Percentiles rank a stretch among this genome's conserved stretches.
Conservation (phyloP, 1,139 yeast genomes). For the Blastobotrys capitulatus region DNA sequence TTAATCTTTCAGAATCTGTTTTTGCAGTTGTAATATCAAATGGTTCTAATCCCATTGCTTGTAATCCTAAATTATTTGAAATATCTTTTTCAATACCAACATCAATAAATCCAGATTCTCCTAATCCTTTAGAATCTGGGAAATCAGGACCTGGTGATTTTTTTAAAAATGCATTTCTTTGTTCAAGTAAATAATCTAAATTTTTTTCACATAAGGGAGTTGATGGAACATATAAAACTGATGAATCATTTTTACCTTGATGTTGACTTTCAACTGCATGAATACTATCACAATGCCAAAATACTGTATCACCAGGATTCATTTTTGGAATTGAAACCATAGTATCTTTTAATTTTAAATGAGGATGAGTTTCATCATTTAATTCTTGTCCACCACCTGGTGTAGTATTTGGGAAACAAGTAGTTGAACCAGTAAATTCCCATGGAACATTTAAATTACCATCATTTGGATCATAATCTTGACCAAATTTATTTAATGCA, state of each 20-base stretch:
- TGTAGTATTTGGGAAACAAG: slow-evolving; percentile 18
- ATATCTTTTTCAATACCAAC: slow-evolving; percentile 13
- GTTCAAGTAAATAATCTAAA: slow-evolving; percentile 27
- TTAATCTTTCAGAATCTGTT: slow-evolving; percentile 15
- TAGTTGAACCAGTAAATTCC: slow-evolving; percentile 22
- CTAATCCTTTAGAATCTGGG: slow-evolving; percentile 32
- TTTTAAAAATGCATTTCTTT: slow-evolving; percentile 29
- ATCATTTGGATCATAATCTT: slow-evolving; percentile 15
- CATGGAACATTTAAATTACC: slow-evolving; percentile 18
- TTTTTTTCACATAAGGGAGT: slow-evolving; percentile 31
- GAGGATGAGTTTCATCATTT: slow-evolving; percentile 26
- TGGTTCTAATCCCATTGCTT: slow-evolving; percentile 15
- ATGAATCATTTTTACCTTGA: slow-evolving; percentile 37
- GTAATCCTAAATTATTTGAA: slow-evolving; percentile 7
- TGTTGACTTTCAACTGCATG: slow-evolving; percentile 46
- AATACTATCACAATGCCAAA: slow-evolving; percentile 46
- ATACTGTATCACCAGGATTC: slow-evolving; percentile 39
- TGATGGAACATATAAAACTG: slow-evolving; percentile 39
- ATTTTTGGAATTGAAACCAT: slow-evolving; percentile 27
- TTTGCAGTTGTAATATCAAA: slow-evolving; percentile 14
- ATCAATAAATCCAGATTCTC: slow-evolving; percentile 24
- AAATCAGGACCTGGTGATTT: slow-evolving; percentile 35
- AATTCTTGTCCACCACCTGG: slow-evolving; percentile 35
- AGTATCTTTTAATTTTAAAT: slow-evolving; percentile 22
- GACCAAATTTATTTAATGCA: slow-evolving; percentile 20